Percentiles rank a stretch among this genome's conserved stretches.
Evolutionary conservation across 768 basidiomycete genomes (phyloP).

Genomic region (Tricholoma furcatifolium): DNA sequence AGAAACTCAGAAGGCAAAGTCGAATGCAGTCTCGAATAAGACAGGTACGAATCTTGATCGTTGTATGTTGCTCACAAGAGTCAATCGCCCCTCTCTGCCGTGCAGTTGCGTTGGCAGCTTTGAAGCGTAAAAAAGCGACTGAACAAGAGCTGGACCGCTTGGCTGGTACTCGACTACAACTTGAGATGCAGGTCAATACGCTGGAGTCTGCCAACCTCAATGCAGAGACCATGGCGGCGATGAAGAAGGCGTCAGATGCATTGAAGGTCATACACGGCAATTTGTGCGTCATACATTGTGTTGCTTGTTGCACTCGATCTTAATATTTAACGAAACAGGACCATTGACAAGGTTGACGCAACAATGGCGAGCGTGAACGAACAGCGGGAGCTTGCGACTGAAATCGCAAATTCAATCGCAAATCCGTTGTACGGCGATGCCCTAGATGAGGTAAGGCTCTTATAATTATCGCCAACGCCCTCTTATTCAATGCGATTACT

Average conservation of each 20-base stretch:
- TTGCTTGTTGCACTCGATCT: neutral
- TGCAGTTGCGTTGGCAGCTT: constrained; percentile 82
- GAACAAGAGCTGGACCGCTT: constrained; percentile 87
- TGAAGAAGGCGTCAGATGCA: constrained; percentile 93
- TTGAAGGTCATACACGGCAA: constrained; percentile 87
- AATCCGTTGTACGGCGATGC: constrained; percentile 58
- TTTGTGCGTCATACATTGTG: constrained; percentile 57
- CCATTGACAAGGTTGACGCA: constrained; percentile 86
- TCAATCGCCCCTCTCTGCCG: neutral
- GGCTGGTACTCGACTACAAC: constrained; percentile 81
- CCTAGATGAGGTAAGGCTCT: constrained; percentile 70
- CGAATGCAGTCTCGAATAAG: constrained; percentile 94
- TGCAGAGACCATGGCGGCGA: constrained; percentile 93
- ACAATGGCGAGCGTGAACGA: constrained; percentile 88
- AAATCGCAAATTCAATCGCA: constrained; percentile 88
- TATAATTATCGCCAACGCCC: constrained; percentile 1
- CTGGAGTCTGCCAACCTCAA: constrained; percentile 98
- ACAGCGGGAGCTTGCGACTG: constrained; percentile 89
- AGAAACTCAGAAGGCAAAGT: constrained; percentile 86
- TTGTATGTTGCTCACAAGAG: neutral
- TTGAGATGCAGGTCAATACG: constrained; percentile 96
- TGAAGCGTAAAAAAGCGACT: constrained; percentile 90
- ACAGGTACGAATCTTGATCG: constrained; percentile 58
- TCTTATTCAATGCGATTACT: constrained; percentile 11
- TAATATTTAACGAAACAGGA: constrained; percentile 36